Base-by-base conservation (phyloP, 2,329 filamentous ascomycete species). In the Cercospora brassicicola region DNA sequence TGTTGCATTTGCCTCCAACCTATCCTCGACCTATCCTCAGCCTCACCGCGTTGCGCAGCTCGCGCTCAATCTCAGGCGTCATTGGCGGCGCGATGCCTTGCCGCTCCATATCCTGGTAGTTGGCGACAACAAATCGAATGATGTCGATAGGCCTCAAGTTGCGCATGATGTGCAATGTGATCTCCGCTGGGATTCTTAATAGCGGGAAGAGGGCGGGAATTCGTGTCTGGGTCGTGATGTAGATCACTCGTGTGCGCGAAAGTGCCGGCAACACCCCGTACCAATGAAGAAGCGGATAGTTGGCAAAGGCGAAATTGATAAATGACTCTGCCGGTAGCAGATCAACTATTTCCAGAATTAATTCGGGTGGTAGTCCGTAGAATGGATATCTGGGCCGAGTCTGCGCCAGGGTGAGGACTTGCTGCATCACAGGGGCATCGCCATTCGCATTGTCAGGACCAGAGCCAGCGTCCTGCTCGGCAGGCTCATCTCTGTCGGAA, bases 291-390 rank as follows among this genome's bases (percentile, higher is more conserved):
- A 81, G 75, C 4, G 80, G 80, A 69, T 84, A 84, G 51, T 81
- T 78, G 59, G 82, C 82, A 36, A 85, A 78, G 2, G 81, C 81
- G 60, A 85, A 80, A 36, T 79, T 81, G 73, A 84, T 79, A 65
- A 81, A 82, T 6, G 81, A 76, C 8, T 79, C 75, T 4, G 79
- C 75, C 26, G 77, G 73, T 4, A 84, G 76, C 20, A 78, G 77
- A 18, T 80, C 73, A 66, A 84, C 77, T 15, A 85, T 82, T 51
- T 80, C 77, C 20, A 84, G 75, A 18, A 85, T 76, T 2, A 85
- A 78, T 72, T 85, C 84, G 2, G 79, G 75, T 2, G 84, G 84
- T 5, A 85, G 78, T 15, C 71, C 65, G 65, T 81, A 79, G 59
- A 84, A 80, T 1, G 76, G 74, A 66, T 78, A 76, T 30, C 63